Conservation (phyloP, 352 stramenopile species). For the Pythium biforme region DNA sequence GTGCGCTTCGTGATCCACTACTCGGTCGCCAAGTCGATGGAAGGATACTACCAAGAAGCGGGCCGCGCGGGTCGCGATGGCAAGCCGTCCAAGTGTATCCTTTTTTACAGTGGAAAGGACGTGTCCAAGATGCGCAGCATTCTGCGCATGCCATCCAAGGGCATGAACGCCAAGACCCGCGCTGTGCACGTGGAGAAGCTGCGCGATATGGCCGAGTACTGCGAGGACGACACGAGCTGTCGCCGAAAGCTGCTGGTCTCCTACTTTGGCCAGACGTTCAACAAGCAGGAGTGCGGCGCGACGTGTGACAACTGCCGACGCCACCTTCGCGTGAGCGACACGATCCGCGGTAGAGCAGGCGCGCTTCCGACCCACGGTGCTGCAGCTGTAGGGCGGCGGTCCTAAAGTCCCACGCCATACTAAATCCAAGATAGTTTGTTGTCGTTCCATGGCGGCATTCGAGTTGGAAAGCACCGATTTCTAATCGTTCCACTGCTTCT, state of each 20-base stretch:
- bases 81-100: conserved; percentile 85
- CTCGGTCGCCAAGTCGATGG: conserved; percentile 90
- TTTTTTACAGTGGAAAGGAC: conserved; percentile 89
- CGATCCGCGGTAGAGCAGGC: conserved; percentile 13
- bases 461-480: neutral
- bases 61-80: conserved; percentile 96
- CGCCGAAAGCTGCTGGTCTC: conserved; percentile 70
- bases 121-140: conserved; percentile 83
- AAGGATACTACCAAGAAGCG: conserved; percentile 98
- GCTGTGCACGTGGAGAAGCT: conserved; percentile 80
- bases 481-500: conserved; percentile 96
- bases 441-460: too few relatives aligned
- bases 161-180: conserved; percentile 70
- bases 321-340: conserved; percentile 34
- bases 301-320: conserved; percentile 71
- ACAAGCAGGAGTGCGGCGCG: conserved; percentile 53
- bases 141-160: conserved; percentile 73
- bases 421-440: too few relatives aligned
- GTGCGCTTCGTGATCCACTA: conserved; percentile 94
- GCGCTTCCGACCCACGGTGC: neutral
- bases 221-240: conserved; percentile 70
- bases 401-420: neutral
- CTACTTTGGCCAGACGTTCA: conserved; percentile 81
- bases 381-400: neutral
- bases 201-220: conserved; percentile 75